These are phyloP conservation scores for Epichloe sibirici DNA, from an alignment of 2,329 filamentous ascomycete species.

Conservation along the genomic window DNA sequence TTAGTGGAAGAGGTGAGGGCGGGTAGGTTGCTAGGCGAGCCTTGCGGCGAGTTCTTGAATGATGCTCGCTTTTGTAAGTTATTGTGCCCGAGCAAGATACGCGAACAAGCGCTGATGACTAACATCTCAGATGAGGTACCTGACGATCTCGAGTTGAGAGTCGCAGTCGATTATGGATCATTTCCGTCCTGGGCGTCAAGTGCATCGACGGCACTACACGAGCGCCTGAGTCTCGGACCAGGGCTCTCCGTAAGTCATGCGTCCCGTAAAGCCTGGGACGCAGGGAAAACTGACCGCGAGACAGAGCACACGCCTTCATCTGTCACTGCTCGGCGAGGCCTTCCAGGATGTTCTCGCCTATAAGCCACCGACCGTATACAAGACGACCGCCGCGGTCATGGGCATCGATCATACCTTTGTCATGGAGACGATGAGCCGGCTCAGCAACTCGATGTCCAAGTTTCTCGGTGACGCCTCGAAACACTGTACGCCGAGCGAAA, in stretches of 20 bases:
- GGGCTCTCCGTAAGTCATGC: constrained; percentile 33
- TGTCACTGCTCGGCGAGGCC: constrained; percentile 36
- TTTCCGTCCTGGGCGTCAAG: constrained; percentile 35
- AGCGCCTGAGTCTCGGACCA: constrained; percentile 38
- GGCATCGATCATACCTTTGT: constrained; percentile 32
- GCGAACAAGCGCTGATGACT: neutral
- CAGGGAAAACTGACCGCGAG: constrained; percentile 7
- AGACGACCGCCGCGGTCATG: constrained; percentile 27
- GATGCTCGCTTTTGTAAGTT: constrained; percentile 35
- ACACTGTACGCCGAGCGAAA: constrained; percentile 29
- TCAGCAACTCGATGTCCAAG: constrained; percentile 29
- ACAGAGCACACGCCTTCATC: constrained; percentile 37
- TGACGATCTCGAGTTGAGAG: constrained; percentile 26
- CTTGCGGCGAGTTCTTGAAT: constrained; percentile 28
- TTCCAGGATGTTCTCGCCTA: constrained; percentile 38
- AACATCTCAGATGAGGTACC: constrained; percentile 25
- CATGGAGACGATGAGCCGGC: constrained; percentile 27
- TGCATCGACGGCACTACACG: constrained; percentile 25
- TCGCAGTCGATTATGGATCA: constrained; percentile 39
- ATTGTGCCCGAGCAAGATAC: rapidly evolving
- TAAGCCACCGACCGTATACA: constrained; percentile 38
- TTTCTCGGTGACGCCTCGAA: constrained; percentile 21
- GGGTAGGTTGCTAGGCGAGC: constrained; percentile 29
- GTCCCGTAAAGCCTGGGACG: too few species aligned
- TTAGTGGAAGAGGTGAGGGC: constrained; percentile 38